Conservation (phyloP, 768 basidiomycete genomes). For the Nevesoporus exiguus region DNA sequence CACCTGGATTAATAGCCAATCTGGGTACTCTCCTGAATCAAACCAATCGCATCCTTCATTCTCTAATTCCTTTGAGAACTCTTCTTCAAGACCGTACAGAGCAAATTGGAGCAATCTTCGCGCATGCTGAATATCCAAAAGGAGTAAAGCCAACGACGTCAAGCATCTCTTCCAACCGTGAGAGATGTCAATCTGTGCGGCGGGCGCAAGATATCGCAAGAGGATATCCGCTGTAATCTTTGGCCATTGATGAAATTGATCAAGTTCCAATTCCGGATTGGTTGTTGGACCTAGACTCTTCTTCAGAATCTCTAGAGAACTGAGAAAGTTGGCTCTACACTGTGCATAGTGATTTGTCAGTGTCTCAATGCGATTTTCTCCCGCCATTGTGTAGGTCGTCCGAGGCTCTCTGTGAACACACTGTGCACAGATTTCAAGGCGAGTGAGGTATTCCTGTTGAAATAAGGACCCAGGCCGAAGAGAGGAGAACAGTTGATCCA, state of each 20-base stretch:
- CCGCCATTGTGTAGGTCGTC: background rate
- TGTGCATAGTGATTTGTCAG: background rate
- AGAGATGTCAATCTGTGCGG: background rate
- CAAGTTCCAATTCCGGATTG: background rate
- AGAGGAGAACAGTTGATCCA: background rate
- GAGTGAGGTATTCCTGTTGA: background rate
- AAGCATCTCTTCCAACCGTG: background rate
- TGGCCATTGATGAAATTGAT: background rate
- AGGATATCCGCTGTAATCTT: background rate
- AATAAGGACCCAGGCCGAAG: background rate
- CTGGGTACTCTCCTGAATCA: background rate
- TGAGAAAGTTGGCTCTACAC: background rate
- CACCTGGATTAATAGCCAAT: background rate
- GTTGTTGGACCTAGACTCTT: background rate
- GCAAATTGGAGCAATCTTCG: background rate
- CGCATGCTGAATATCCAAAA: background rate
- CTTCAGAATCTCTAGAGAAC: background rate
- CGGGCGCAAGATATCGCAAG: background rate
- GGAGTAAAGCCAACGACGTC: background rate
- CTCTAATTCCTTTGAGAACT: background rate
- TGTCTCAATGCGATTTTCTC: background rate
- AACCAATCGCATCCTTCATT: background rate
- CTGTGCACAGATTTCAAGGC: background rate
- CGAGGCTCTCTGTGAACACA: background rate
- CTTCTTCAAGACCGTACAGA: background rate